Base-by-base conservation (phyloP, 768 basidiomycete genomes). In the Tephrocybe sp. region DNA sequence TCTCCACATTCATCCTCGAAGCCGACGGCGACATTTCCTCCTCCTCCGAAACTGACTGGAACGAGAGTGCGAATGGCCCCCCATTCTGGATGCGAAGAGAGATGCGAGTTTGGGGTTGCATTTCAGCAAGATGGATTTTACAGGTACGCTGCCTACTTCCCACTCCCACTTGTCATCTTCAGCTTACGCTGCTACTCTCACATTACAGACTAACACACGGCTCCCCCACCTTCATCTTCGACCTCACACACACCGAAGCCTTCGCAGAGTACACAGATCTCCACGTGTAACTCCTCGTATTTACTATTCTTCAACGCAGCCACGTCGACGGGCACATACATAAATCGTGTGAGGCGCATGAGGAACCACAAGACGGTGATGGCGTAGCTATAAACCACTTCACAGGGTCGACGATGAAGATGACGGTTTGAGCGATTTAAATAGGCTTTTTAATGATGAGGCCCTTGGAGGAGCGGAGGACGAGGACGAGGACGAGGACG, bases 281-380 rank as follows among this genome's bases (percentile, higher is more conserved):
- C 18, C 38, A 17, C 20, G n/a, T 4, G 20, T 4, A 39, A 6
- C 18, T 39, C 3, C 38, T 21, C 38, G 38, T 20, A 9, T 39
- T 3, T 17, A 17, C 3, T n/a, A n/a, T n/a, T n/a, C n/a, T n/a
- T n/a, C 38, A 11, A 4, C 70, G 74, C 8, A 58, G 79, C n/a
- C 78, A 79, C 53, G 60, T 80, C 48, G 84, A 79, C 57, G 86
- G 86, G 3, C 86, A 88, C 51, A 86, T 88, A 45, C 86, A 88
- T 60, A 85, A 86, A 62, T 80, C 72, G 0, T 74, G 73, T 23
- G 84, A 84, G 9, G 74, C 73, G 0, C 58, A 70, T 32, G 34
- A 14, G 6, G 34, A 36, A 4, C 15, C 34, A 4, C 6, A 30
- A 5, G 28, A 30, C 11, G 28, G 11, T 11, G 28, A 30, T 11